These are phyloP conservation scores for Hemileccinum rubropunctum DNA, from an alignment of 768 basidiomycete species.

Conservation along the genomic window DNA sequence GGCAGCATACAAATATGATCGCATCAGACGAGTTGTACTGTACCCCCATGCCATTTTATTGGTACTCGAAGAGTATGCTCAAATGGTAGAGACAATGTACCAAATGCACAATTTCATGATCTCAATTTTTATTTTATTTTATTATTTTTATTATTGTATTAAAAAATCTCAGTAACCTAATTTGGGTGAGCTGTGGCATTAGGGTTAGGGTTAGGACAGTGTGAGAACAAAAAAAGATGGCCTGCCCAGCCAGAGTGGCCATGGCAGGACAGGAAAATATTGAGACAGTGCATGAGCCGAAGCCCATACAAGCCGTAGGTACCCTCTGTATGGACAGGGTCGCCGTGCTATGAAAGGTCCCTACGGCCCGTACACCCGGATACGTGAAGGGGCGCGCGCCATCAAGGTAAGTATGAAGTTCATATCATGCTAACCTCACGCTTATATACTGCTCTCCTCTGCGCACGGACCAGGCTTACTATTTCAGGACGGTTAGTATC, in stretches of 20 bases:
- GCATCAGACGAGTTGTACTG: too few species aligned
- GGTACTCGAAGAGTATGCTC: too few species aligned
- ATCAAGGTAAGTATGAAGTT: slow-evolving; percentile 63
- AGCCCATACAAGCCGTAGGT: slow-evolving; percentile 49
- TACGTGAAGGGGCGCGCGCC: slow-evolving; percentile 55
- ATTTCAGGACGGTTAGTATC: not conserved
- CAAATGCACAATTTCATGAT: too few species aligned
- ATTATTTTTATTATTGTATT: too few species aligned
- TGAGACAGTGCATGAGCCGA: slow-evolving; percentile 75
- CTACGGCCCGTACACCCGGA: slow-evolving; percentile 55
- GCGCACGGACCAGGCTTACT: slow-evolving; percentile 21
- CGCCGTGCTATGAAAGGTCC: slow-evolving; percentile 55
- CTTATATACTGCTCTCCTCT: slow-evolving; percentile 4
- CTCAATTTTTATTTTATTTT: too few species aligned
- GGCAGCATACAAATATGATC: too few species aligned
- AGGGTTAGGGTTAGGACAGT: slow-evolving; percentile 31
- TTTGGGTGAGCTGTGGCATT: too few species aligned
- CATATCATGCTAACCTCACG: fast-evolving
- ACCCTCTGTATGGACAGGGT: slow-evolving; percentile 49
- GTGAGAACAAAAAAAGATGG: slow-evolving; percentile 19
- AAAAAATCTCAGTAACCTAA: too few species aligned
- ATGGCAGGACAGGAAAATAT: slow-evolving; percentile 75
- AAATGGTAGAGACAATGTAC: too few species aligned
- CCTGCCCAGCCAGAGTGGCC: slow-evolving; percentile 46
- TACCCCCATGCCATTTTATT: too few species aligned